These are phyloP conservation scores for Trichoderma koningiopsis DNA, from an alignment of 2,329 filamentous ascomycete genomes.

Conservation along the genomic window DNA sequence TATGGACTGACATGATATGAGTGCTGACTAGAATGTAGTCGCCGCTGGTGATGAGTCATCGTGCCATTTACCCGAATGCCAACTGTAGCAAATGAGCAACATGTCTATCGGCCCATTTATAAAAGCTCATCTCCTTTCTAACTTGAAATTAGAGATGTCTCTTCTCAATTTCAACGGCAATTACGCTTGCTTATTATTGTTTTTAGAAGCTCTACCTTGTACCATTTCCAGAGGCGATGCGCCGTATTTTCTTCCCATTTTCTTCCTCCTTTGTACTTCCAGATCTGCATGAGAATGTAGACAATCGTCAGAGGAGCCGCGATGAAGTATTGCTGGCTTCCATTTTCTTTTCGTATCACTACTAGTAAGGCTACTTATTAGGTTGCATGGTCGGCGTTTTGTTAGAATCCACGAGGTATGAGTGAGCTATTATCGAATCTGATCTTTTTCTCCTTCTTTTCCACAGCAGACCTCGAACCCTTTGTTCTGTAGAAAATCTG, in stretches of 20 bases:
- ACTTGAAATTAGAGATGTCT: background rate
- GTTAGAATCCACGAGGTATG: slow-evolving; percentile 40
- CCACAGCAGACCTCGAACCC: background rate
- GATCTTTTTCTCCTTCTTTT: slow-evolving; percentile 5
- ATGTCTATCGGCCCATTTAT: background rate
- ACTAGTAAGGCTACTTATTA: slow-evolving; percentile 34
- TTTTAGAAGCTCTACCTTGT: background rate
- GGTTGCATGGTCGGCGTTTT: slow-evolving; percentile 35
- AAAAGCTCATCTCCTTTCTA: background rate
- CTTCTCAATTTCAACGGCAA: background rate
- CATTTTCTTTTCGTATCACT: slow-evolving; percentile 28
- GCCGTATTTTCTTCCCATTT: background rate
- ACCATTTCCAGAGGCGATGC: background rate
- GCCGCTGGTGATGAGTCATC: slow-evolving; percentile 38
- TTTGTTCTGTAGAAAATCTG: background rate
- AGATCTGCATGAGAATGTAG: background rate
- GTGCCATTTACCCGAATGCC: background rate
- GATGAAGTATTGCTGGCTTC: background rate
- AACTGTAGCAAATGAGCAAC: background rate
- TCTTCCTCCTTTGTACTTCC: background rate
- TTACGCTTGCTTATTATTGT: too few species aligned
- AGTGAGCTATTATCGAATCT: slow-evolving; percentile 35
- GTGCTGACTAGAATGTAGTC: slow-evolving; percentile 31
- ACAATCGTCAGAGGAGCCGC: background rate
- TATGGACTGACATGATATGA: background rate